phyloP scores from a whole-genome alignment of 2,329 filamentous ascomycete genomes.

The Knufia petricola region DNA sequence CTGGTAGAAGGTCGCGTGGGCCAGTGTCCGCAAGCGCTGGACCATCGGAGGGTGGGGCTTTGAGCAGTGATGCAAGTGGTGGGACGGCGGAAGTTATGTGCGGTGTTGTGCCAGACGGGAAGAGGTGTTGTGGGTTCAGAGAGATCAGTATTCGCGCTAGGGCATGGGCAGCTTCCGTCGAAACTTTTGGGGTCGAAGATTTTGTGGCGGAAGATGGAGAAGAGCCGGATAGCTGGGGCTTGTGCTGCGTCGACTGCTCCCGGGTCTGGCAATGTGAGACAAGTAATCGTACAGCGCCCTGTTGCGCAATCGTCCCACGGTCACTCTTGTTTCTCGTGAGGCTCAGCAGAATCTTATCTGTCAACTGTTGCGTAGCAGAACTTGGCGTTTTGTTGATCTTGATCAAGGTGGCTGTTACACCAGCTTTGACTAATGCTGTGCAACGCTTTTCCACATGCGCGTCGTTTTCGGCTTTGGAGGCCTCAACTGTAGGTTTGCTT shows the following conservation, averaged over 20 bases:
- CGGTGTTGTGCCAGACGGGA: constrained; percentile 66
- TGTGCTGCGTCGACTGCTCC: constrained; percentile 33
- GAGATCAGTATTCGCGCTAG: constrained; percentile 79
- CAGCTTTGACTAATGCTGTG: constrained; percentile 66
- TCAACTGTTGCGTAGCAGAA: constrained; percentile 59
- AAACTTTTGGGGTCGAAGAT: constrained; percentile 25
- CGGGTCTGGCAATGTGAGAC: constrained; percentile 57
- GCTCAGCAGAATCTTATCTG: constrained; percentile 66
- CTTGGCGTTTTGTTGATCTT: constrained; percentile 56
- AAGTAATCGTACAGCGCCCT: constrained; percentile 82
- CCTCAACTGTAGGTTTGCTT: constrained; percentile 50
- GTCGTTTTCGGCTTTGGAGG: constrained; percentile 64
- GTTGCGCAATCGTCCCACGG: constrained; percentile 74
- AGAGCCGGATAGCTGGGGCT: neutral
- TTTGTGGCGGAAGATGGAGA: constrained; percentile 21
- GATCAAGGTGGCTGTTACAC: constrained; percentile 66
- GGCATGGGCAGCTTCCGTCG: constrained; percentile 59
- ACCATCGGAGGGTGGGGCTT: constrained; percentile 46
- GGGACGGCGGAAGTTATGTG: constrained; percentile 68
- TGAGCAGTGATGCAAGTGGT: constrained; percentile 66
- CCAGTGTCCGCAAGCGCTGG: constrained; percentile 35
- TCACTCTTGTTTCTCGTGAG: constrained; percentile 65
- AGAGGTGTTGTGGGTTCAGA: constrained; percentile 73
- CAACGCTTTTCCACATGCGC: constrained; percentile 67
- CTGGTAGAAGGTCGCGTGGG: constrained; percentile 69